These are phyloP conservation scores for Podila verticillata DNA, from an alignment of 192 early-diverging fungal species.

Conservation along the genomic window DNA sequence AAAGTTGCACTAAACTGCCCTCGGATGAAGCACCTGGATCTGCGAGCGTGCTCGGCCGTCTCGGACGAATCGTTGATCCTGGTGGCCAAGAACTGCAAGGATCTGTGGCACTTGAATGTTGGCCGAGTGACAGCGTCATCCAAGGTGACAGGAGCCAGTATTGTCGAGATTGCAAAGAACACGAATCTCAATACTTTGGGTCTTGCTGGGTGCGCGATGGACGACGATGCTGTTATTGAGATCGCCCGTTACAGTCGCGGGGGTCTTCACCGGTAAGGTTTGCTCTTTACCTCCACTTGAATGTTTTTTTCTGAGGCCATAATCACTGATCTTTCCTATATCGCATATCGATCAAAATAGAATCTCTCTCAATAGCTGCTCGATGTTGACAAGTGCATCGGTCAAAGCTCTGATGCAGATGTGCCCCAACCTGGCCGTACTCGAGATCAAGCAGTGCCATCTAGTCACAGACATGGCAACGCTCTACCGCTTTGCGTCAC, in stretches of 20 bases:
- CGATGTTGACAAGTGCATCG: slow-evolving; percentile 53
- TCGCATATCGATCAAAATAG: neutral
- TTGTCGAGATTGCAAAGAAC: slow-evolving; percentile 56
- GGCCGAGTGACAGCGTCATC: slow-evolving; percentile 55
- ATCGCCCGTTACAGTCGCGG: slow-evolving; percentile 46
- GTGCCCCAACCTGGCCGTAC: slow-evolving; percentile 58
- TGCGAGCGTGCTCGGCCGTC: slow-evolving; percentile 59
- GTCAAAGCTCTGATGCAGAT: slow-evolving; percentile 54
- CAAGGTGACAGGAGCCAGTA: slow-evolving; percentile 54
- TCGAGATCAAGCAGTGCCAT: slow-evolving; percentile 64
- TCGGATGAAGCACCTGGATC: slow-evolving; percentile 56
- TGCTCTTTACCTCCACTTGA: neutral
- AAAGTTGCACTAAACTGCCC: slow-evolving; percentile 54
- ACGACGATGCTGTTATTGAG: slow-evolving; percentile 56
- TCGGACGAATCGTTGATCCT: slow-evolving; percentile 52
- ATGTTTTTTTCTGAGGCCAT: neutral
- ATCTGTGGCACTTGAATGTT: slow-evolving; percentile 59
- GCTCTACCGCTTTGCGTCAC: slow-evolving; percentile 53
- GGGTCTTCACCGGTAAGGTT: slow-evolving; percentile 47
- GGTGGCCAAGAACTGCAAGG: slow-evolving; percentile 55
- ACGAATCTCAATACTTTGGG: slow-evolving; percentile 56
- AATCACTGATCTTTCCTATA: neutral
- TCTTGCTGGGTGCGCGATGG: slow-evolving; percentile 60
- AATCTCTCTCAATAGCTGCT: slow-evolving; percentile 59
- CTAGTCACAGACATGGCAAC: slow-evolving; percentile 59